Percentiles rank a stretch among this genome's conserved stretches.
Evolutionary conservation across 805 yeast genomes (phyloP).

Genomic region (Kluyveromyces dobzhanskii): DNA sequence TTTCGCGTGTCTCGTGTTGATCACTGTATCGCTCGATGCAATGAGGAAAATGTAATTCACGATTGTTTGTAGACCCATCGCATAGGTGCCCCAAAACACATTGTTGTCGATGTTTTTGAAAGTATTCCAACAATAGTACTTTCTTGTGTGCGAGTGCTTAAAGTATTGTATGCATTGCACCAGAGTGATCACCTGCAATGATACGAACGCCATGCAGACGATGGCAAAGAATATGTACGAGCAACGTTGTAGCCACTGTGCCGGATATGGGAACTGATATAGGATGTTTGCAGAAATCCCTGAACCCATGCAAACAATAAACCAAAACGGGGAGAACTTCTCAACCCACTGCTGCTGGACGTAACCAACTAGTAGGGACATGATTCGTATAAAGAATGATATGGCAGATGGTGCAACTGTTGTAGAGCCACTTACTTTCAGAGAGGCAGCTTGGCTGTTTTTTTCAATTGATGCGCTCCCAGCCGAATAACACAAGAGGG

Average conservation of each 20-base stretch:
- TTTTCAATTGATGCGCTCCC: too few species aligned
- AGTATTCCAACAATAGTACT: constrained; percentile 24
- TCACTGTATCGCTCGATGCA: constrained; percentile 24
- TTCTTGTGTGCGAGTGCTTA: neutral
- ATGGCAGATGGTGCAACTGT: too few species aligned
- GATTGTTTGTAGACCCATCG: constrained; percentile 72
- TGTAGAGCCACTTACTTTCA: too few species aligned
- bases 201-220: constrained; percentile 40
- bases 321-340: constrained; percentile 49
- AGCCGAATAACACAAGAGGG: too few species aligned
- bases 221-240: constrained; percentile 59
- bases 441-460: too few species aligned
- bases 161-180: constrained; percentile 28
- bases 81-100: constrained; percentile 67
- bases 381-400: too few species aligned
- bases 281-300: constrained; percentile 64
- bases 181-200: constrained; percentile 35
- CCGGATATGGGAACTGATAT: constrained; percentile 56
- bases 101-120: constrained; percentile 36
- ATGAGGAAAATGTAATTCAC: constrained; percentile 46
- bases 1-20: constrained; percentile 14
- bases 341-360: constrained; percentile 4
- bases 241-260: constrained; percentile 47
- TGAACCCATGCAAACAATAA: constrained; percentile 76
- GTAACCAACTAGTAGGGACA: neutral